Conservation (phyloP, 2,329 filamentous ascomycete species). For the Exophiala viscosa region DNA sequence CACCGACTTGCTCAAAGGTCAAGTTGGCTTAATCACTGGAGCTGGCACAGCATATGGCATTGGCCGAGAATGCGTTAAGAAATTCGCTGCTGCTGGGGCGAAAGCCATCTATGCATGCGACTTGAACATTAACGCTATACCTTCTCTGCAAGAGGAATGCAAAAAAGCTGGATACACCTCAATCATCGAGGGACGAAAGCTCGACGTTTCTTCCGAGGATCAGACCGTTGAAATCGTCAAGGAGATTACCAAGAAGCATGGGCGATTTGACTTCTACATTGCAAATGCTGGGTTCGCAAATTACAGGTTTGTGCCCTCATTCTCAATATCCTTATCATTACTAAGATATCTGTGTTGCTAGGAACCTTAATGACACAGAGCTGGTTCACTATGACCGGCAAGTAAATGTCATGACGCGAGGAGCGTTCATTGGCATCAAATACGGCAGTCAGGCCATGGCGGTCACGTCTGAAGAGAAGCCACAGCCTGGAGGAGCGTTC, state of each 20-base stretch:
- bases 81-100: slow-evolving; percentile 18
- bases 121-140: slow-evolving; percentile 3
- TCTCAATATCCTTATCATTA: neutral
- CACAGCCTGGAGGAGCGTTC: slow-evolving; percentile 5
- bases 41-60: slow-evolving; percentile 31
- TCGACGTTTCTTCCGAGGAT: slow-evolving; percentile 10
- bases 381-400: slow-evolving; percentile 9
- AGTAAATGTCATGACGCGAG: slow-evolving; percentile 14
- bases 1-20: neutral
- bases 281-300: slow-evolving; percentile 17
- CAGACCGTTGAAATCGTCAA: slow-evolving; percentile 11
- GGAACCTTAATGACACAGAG: slow-evolving; percentile 10
- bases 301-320: slow-evolving; percentile 4
- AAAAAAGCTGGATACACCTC: slow-evolving; percentile 6
- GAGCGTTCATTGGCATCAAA: slow-evolving; percentile 12
- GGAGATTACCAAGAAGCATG: slow-evolving; percentile 7
- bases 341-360: slow-evolving; percentile 2
- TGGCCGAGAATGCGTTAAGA: slow-evolving; percentile 27
- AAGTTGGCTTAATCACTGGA: slow-evolving; percentile 31
- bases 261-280: slow-evolving; percentile 17
- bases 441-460: slow-evolving; percentile 16
- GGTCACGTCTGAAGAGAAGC: slow-evolving; percentile 14
- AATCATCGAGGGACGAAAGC: slow-evolving; percentile 1
- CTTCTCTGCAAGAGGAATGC: slow-evolving; percentile 9
- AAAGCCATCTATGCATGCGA: slow-evolving; percentile 14